Evolutionary conservation across 306 rosid genomes (phyloP), one percentile per base, ranked within the genome.

Genomic region (Trichosanthes truncata): DNA sequence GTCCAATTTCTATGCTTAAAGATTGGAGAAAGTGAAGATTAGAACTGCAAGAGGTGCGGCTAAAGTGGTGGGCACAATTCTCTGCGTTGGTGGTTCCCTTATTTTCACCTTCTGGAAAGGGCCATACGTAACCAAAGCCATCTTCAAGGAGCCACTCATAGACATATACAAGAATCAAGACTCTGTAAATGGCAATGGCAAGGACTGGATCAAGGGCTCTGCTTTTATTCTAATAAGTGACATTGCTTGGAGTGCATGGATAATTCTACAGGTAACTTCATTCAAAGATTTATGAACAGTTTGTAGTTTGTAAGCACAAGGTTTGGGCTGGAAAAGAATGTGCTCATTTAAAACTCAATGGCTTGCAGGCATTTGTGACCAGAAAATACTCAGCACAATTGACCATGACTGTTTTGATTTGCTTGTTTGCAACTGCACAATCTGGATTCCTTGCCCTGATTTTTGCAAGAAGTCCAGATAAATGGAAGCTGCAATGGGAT

Each of bases 1-100:
- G 17, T 46, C 51, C 17, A 11, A 46, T 46, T 46, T 2, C 3
- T 40, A 40, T 7, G 45, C 1, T 6, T 40, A 1, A 59, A 86
- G 87, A 80, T 82, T 87, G 87, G 89, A 87, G 80, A 59, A 81
- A 43, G 36, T 84, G 84, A 87, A 87, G 14, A 84, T 87, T 9
- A 68, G 36, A 33, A 78, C 79, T 17, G 43, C 36, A 21, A 78
- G 83, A 59, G 83, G 86, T 6, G 82, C 75, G 75, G 87, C 86
- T 9, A 84, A 87, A 82, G 84, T 87, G 35, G 60, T 26, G 45
- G 89, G 87, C 2, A 74, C 87, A 36, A 60, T 84, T 31, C 4
- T 84, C 31, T 87, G 86, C 84, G 43, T 87, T 2, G 74, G 81
- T 17, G 87, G 89, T 46, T 83, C 86, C 48, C 83, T 82, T 12